These are phyloP conservation scores for Hypoxylon sp. DNA, from an alignment of 2,329 filamentous ascomycete genomes.

Conservation along the genomic window DNA sequence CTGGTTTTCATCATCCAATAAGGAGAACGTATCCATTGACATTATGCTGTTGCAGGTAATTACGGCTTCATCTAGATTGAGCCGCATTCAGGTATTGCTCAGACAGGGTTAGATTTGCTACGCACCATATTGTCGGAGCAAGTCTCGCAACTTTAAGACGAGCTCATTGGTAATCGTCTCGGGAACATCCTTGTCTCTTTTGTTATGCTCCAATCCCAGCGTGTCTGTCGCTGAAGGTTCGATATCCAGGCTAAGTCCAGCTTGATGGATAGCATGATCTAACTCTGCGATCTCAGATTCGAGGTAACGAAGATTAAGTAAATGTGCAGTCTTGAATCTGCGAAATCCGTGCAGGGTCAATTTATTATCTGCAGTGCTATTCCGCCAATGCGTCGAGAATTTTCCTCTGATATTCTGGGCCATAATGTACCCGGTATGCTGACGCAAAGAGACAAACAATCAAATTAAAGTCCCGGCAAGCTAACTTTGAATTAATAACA, in stretches of 20 bases:
- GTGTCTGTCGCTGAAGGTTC: too few relatives aligned
- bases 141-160: too few relatives aligned
- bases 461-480: background rate
- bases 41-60: slow-evolving; percentile 46
- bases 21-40: slow-evolving; percentile 45
- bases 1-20: too few relatives aligned
- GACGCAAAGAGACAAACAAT: background rate
- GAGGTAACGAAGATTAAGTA: slow-evolving; percentile 54
- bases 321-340: slow-evolving; percentile 54
- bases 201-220: too few relatives aligned
- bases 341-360: slow-evolving; percentile 51
- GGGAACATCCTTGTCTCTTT: too few relatives aligned
- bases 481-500: background rate
- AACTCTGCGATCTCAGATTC: slow-evolving; percentile 36
- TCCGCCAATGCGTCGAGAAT: slow-evolving; percentile 43
- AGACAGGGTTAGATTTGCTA: too few relatives aligned
- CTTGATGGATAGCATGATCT: too few relatives aligned
- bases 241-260: too few relatives aligned
- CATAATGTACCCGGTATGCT: background rate
- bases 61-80: slow-evolving; percentile 50
- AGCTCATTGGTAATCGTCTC: too few relatives aligned
- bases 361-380: slow-evolving; percentile 49
- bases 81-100: slow-evolving; percentile 1
- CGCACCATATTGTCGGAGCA: too few relatives aligned
- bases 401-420: slow-evolving; percentile 5